Conservation (phyloP, 2,329 filamentous ascomycete species). For the Fusarium nodosum region DNA sequence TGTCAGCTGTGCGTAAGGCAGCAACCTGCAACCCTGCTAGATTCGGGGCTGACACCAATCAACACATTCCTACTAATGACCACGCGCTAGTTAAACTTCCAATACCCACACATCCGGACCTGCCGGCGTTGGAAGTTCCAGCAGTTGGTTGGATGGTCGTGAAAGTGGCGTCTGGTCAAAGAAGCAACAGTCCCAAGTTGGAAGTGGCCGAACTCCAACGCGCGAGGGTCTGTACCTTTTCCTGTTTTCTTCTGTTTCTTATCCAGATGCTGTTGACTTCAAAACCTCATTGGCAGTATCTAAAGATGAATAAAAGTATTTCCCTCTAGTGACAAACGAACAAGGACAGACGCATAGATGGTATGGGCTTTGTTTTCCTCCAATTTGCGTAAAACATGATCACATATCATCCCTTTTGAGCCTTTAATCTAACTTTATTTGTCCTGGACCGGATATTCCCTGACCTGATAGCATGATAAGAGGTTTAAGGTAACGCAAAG, state of each 20-base stretch:
- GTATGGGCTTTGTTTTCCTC: no score
- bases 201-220: neutral
- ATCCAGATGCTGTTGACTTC: neutral
- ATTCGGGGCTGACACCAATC: neutral
- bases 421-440: no score
- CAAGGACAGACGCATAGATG: no score
- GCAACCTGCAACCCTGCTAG: neutral
- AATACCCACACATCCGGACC: neutral
- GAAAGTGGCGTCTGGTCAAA: neutral
- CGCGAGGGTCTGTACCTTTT: neutral
- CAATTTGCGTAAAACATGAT: no score
- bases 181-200: neutral
- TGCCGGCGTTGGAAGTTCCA: neutral
- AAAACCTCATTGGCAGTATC: neutral
- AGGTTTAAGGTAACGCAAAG: no score
- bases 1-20: neutral
- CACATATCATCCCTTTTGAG: no score
- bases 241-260: neutral
- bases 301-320: no score
- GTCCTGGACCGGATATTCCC: no score
- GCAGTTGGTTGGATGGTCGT: neutral
- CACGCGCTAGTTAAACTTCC: neutral
- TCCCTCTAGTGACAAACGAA: no score
- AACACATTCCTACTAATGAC: neutral
- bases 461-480: no score